Evolutionary conservation across 2,329 filamentous ascomycete species (phyloP), one percentile per base, ranked within the genome.

Genomic region (Epichloe sylvatica): DNA sequence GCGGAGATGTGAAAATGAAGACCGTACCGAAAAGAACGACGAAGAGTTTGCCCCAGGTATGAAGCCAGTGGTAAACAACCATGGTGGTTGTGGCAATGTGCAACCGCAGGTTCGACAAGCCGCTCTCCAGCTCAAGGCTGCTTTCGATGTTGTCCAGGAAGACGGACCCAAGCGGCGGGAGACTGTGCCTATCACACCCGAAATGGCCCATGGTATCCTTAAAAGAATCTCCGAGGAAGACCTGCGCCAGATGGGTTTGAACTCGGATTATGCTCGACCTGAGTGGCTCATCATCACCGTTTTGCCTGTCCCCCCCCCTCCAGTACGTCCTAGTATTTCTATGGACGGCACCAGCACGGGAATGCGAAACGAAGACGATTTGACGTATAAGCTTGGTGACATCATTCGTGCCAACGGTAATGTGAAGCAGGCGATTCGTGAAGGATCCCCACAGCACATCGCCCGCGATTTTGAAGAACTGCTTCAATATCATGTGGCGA

Each of bases 281-380:
- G 92, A 98, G 65, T 98, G 92, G 92, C 94, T 99, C 88, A 80
- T 98, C 53, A 74, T 98, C 54, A 95, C 89, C 0, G 90, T 97
- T 46, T 76, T 99, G 44, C 90, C 92, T 5, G 94, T 98, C 92
- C 92, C 1, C 94, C 92, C 92, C 1, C 92, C 92, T 3, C 92
- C 92, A 3, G 94, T 99, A 37, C 85, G 92, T 49, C 92, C 92
- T 5, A 96, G 89, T 75, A 94, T 98, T 59, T 94, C 91, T 21
- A 91, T 97, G 72, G 94, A 97, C 62, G 90, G 92, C 47, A 94
- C 88, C 41, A 86, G 87, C 48, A 86, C 87, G 56, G 92, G 92
- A 55, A 83, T 91, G 74, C 85, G 92, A 55, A 92, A 92, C 64
- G 92, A 99, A 70, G 92, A 99, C 66, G 94, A 99, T 75, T 78